Conservation (phyloP, 768 basidiomycete species). For the Royoungia palumana region DNA sequence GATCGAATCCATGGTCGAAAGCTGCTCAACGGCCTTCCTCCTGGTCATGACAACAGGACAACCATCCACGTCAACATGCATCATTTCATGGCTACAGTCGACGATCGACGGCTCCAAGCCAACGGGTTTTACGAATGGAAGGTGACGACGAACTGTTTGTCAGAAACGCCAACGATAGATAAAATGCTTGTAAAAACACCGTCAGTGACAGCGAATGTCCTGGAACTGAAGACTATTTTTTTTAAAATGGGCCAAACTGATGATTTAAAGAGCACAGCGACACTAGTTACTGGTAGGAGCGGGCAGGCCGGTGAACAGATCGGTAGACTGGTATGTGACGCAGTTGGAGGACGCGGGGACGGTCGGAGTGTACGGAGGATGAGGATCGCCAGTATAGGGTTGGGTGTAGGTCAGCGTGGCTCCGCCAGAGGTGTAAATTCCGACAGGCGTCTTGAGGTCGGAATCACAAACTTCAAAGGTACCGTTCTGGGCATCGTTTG, state of each 20-base stretch:
- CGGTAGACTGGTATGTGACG: conserved; percentile 33
- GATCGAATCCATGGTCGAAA: no score
- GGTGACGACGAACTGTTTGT: conserved; percentile 34
- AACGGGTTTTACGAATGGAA: conserved; percentile 36
- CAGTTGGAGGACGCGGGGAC: conserved; percentile 47
- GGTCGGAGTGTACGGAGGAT: conserved; percentile 41
- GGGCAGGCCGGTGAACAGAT: conserved; percentile 34
- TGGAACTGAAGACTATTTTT: conserved; percentile 10
- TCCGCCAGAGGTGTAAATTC: conserved; percentile 44
- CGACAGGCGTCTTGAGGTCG: conserved; percentile 61
- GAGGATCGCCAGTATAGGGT: conserved; percentile 33
- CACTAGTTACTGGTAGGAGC: not conserved
- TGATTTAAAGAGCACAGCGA: conserved; percentile 7
- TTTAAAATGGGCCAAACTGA: not conserved
- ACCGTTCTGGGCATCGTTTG: conserved; percentile 53
- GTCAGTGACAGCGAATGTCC: conserved; percentile 16
- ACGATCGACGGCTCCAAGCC: not conserved
- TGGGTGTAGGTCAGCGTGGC: conserved; percentile 42
- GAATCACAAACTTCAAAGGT: conserved; percentile 64
- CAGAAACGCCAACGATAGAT: conserved; percentile 30
- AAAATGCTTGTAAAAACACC: conserved; percentile 29
- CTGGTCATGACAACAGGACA: no score
- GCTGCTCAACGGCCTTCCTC: no score
- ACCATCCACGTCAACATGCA: not conserved
- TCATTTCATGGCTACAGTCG: not conserved